Evolutionary conservation across 23 red algal species (phyloP).

Genomic region (Gracilaria domingensis): DNA sequence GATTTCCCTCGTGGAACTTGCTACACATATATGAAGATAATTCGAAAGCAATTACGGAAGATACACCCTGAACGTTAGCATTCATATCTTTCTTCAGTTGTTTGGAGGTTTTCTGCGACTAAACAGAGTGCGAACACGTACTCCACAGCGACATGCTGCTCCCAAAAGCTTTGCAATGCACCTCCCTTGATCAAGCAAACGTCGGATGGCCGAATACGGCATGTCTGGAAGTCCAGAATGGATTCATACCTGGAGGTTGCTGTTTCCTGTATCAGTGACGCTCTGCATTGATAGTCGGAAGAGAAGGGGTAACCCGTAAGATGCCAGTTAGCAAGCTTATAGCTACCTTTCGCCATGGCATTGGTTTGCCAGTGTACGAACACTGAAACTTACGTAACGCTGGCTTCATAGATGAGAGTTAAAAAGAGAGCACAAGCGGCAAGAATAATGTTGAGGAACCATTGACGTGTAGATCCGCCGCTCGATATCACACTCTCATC

Average conservation of each 20-base stretch:
- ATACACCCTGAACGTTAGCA: background rate
- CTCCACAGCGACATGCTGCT: background rate
- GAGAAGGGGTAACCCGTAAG: no score
- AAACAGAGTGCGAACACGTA: background rate
- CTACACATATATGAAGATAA: background rate
- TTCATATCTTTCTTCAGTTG: no score
- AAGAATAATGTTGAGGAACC: constrained; percentile 60
- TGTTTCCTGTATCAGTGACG: constrained; percentile 40
- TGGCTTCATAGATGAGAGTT: constrained; percentile 12
- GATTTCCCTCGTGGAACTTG: background rate
- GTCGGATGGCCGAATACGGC: constrained; percentile 25
- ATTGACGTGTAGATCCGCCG: constrained; percentile 4
- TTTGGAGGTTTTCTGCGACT: no score
- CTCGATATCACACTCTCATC: background rate
- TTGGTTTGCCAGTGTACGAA: background rate
- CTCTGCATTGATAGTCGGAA: background rate
- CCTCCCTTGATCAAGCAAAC: constrained; percentile 35
- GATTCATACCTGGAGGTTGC: background rate
- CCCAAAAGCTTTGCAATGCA: constrained; percentile 34
- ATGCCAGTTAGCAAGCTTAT: background rate
- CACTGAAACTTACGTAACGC: constrained; percentile 8
- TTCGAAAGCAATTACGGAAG: no score
- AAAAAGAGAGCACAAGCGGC: constrained; percentile 41
- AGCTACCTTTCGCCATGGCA: background rate
- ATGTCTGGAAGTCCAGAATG: constrained; percentile 23